These are phyloP conservation scores for Pleurozium schreberi DNA, from an alignment of 225 moss, liverwort and hornwort genomes.

Conservation along the genomic window DNA sequence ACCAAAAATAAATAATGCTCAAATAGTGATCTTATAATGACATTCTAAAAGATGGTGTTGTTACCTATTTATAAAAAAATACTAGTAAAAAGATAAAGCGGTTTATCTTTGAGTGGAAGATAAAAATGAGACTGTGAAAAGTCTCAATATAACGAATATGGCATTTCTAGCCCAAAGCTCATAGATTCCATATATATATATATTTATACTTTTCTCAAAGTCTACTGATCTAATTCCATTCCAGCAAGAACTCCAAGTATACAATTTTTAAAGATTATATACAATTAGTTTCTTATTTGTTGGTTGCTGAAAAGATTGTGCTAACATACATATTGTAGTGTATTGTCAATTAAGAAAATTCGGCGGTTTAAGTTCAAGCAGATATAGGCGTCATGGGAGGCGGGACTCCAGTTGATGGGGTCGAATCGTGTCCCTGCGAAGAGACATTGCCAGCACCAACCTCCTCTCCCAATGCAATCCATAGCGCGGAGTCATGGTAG, in stretches of 20 bases:
- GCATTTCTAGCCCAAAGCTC: no score
- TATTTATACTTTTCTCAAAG: background rate
- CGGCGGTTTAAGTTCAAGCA: background rate
- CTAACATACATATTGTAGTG: no score
- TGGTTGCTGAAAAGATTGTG: background rate
- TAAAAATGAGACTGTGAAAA: no score
- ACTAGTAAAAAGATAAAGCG: no score
- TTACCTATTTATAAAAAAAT: no score
- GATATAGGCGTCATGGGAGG: background rate
- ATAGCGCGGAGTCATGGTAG: constrained; percentile 58
- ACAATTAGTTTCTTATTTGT: background rate
- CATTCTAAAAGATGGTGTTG: no score
- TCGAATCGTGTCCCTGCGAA: constrained; percentile 13
- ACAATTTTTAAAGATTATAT: background rate
- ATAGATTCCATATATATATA: background rate
- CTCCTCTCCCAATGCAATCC: constrained; percentile 52
- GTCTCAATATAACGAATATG: no score
- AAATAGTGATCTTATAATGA: no score
- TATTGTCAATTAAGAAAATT: no score
- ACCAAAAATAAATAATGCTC: no score
- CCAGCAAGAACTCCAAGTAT: background rate
- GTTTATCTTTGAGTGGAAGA: no score
- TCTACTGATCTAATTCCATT: background rate
- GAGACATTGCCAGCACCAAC: background rate
- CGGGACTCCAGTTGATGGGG: constrained; percentile 18